Base-by-base conservation (phyloP, 495 filamentous ascomycete genomes). In the Penicillium waksmanii region DNA sequence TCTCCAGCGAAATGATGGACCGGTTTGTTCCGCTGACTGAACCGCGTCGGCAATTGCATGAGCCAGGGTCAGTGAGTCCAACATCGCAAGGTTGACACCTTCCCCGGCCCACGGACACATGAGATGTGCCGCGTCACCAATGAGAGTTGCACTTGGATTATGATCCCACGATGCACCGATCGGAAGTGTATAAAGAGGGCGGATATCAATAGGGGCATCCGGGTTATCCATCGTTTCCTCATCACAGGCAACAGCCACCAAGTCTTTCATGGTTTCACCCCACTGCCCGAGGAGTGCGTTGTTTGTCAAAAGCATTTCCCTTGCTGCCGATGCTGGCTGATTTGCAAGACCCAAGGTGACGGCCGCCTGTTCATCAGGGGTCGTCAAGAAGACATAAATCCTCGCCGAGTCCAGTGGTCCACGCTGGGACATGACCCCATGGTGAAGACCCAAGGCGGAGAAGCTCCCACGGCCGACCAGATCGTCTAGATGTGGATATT, bases 71-170 rank as follows among this genome's bases (percentile, higher is more conserved):
- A 85, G 62, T 5, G 86, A 81, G 63, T 89, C 85, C 50, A 74
- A 68, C 69, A 89, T 77, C 0, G 82, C 85, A 3, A 81, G 60
- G 54, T 89, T 87, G 17, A 87, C 83, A 2, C 86, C 85, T 10
- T 82, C 82, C 6, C 85, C 86, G 0, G 80, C 82, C 61, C 82
- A 85, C 0, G 84, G 84, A 3, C 79, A 81, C 84, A 85, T 86
- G 6, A 87, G 58, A 62, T 89, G 84, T 5, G 85, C 86, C 5
- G 86, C 82, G 68, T 88, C 85, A 4, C 86, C 86, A 23, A 86
- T 72, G 8, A 88, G 64, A 3, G 85, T 84, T 8, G 82, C 69
- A 10, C 79, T 76, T 0, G 70, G 55, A 0, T 65, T 58, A 15
- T 74, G 67, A 54, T 76, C 66, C 83, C 84, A 88, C 4, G 57